These are phyloP conservation scores for Saccharomyces uvarum DNA, from an alignment of 1,139 yeast species.

Conservation along the genomic window DNA sequence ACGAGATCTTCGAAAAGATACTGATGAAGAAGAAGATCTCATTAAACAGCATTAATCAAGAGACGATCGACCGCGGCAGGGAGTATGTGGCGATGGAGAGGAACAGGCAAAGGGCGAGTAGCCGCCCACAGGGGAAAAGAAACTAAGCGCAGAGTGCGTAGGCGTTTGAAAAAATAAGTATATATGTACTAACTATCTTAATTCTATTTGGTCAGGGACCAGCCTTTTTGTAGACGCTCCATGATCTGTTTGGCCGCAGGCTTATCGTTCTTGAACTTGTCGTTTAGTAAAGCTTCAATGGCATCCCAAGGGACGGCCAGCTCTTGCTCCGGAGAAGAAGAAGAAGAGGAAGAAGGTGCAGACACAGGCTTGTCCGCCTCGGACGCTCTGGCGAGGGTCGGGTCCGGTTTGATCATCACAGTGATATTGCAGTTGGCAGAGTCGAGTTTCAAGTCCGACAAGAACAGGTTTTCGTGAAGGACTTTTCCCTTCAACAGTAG, in stretches of 20 bases:
- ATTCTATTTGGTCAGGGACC: constrained; percentile 31
- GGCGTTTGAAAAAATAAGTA: neutral
- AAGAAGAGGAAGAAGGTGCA: neutral
- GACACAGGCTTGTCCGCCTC: constrained; percentile 2
- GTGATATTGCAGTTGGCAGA: constrained; percentile 32
- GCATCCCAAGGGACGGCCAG: constrained; percentile 34
- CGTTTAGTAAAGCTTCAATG: constrained; percentile 24
- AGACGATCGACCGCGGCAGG: constrained; percentile 69
- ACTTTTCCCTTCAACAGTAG: constrained; percentile 44
- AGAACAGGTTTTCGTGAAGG: constrained; percentile 35
- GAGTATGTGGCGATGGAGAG: constrained; percentile 65
- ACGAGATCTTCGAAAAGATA: constrained; percentile 60
- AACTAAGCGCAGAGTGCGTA: neutral
- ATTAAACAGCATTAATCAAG: constrained; percentile 69
- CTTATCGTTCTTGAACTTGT: constrained; percentile 16
- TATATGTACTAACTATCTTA: constrained; percentile 2
- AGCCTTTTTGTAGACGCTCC: constrained; percentile 38
- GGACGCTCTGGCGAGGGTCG: constrained; percentile 7
- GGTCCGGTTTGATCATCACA: constrained; percentile 29
- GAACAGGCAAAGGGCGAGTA: constrained; percentile 33
- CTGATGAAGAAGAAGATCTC: constrained; percentile 65
- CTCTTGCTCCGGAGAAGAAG: neutral
- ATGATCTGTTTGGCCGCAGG: constrained; percentile 24
- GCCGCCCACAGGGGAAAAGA: constrained; percentile 11
- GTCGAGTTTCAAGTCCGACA: constrained; percentile 22